These are phyloP conservation scores for Fraxinus latifolia DNA, from an alignment of 305 asterid species.

Conservation along the genomic window DNA sequence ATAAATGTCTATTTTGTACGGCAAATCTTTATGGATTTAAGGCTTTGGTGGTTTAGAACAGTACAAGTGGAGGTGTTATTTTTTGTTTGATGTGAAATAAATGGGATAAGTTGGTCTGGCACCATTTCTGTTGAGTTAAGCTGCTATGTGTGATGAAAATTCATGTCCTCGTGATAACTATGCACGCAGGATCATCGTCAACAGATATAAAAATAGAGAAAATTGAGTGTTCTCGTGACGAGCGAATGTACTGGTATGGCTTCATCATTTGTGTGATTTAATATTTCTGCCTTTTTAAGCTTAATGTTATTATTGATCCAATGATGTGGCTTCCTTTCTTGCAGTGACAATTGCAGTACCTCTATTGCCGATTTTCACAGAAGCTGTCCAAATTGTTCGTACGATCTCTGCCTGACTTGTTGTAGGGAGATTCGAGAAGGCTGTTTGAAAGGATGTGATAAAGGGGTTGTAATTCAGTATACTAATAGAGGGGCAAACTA, in stretches of 20 bases:
- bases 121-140: neutral
- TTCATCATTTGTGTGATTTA: neutral
- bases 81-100: neutral
- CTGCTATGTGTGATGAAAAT: neutral
- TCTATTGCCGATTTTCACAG: slow-evolving; percentile 60
- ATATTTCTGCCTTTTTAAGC: neutral
- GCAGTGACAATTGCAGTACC: slow-evolving; percentile 57
- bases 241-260: slow-evolving; percentile 54
- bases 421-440: slow-evolving; percentile 58
- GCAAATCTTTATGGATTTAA: neutral
- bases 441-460: slow-evolving; percentile 31
- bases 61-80: neutral
- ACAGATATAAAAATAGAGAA: slow-evolving; percentile 35
- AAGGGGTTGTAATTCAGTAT: slow-evolving; percentile 27
- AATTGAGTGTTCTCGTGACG: slow-evolving; percentile 28
- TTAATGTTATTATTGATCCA: neutral
- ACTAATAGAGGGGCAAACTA: slow-evolving; percentile 9
- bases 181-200: slow-evolving; percentile 36
- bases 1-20: neutral
- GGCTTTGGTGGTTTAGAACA: neutral
- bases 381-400: slow-evolving; percentile 56
- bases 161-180: neutral
- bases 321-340: slow-evolving; percentile 21
- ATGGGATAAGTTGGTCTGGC: neutral
- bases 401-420: slow-evolving; percentile 64